A percentile compares a stretch with the other conserved stretches of the same genome.
Conservation (phyloP, 495 filamentous ascomycete species). For the Neurospora discreta region DNA sequence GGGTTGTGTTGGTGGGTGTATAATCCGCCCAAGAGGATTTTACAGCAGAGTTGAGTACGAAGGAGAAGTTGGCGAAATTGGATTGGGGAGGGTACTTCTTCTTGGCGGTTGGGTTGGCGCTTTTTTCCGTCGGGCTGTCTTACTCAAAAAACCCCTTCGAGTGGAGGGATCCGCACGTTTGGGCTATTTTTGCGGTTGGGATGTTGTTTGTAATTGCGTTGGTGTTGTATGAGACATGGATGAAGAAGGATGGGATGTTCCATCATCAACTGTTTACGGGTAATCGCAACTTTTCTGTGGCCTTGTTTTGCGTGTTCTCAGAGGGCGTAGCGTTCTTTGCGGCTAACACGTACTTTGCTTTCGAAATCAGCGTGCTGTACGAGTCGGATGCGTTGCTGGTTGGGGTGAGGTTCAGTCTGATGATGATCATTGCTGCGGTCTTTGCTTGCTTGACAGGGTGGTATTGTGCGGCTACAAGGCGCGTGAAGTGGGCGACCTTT, state of each 20-base stretch:
- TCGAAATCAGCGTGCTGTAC: constrained; percentile 20
- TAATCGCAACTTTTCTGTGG: constrained; percentile 22
- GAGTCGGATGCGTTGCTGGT: constrained; percentile 17
- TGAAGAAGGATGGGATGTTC: constrained; percentile 28
- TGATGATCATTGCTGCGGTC: constrained; percentile 11
- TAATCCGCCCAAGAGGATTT: constrained; percentile 11
- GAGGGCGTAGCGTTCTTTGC: constrained; percentile 28
- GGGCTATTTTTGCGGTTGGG: constrained; percentile 21
- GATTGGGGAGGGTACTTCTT: constrained; percentile 27
- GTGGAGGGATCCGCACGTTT: constrained; percentile 20
- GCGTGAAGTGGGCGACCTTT: constrained; percentile 12
- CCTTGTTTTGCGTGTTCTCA: constrained; percentile 17
- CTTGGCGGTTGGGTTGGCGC: constrained; percentile 16
- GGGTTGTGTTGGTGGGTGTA: constrained; percentile 14
- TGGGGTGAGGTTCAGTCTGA: constrained; percentile 16
- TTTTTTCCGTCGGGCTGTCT: constrained; percentile 23
- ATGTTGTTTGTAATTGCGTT: constrained; percentile 8
- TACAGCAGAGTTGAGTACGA: constrained; percentile 8
- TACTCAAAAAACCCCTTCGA: constrained; percentile 27
- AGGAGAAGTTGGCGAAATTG: constrained; percentile 18
- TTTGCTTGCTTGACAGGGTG: constrained; percentile 9
- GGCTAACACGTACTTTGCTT: constrained; percentile 28
- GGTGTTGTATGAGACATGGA: constrained; percentile 15
- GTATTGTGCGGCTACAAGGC: constrained; percentile 16
- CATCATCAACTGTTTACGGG: constrained; percentile 23